Base-by-base conservation (phyloP, 2,329 filamentous ascomycete species). In the Pleoardoris graminearum region DNA sequence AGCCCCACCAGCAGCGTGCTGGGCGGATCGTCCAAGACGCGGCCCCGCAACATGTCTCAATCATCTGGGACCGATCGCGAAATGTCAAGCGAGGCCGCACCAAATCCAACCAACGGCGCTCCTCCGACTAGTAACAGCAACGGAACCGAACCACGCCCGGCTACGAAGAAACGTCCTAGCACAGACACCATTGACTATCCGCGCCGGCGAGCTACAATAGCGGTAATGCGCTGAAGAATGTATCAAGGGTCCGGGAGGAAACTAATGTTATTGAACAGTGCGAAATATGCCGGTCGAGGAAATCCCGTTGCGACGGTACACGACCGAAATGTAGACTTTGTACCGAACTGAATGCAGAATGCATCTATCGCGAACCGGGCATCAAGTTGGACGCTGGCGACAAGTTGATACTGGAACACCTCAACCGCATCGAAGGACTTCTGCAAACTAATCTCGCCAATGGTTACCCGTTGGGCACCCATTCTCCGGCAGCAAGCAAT, bases 341-440 rank as follows among this genome's bases (percentile, higher is more conserved):
- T 75, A 85, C 87, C 8, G 90, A 93, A 69, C 79, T 93, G 35
- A 88, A 89, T 49, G 90, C 89, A 38, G 88, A 93, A 58, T 94
- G 90, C 72, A 82, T 92, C 59, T 94, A 94, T 72, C 84, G 90
- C 58, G 90, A 94, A 70, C 90, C 90, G 6, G 89, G 89, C 2
- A 90, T 93, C 77, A 94, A 94, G 75, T 82, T 94, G 8, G 90
- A 94, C 70, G 89, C 89, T 30, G 90, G 90, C 59, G 90, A 93
- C 77, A 93, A 92, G 75, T 79, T 94, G 51, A 94, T 94, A 55
- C 77, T 94, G 32, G 90, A 93, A 69, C 86, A 88, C 50, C 79
- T 94, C 30, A 85, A 82, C 62, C 85, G 88, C 48, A 92, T 94
- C 64, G 90, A 94, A 72, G 87, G 81, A 45, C 77, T 94, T 38